These are phyloP conservation scores for Pisolithus tinctorius DNA, from an alignment of 768 basidiomycete genomes.

Conservation along the genomic window DNA sequence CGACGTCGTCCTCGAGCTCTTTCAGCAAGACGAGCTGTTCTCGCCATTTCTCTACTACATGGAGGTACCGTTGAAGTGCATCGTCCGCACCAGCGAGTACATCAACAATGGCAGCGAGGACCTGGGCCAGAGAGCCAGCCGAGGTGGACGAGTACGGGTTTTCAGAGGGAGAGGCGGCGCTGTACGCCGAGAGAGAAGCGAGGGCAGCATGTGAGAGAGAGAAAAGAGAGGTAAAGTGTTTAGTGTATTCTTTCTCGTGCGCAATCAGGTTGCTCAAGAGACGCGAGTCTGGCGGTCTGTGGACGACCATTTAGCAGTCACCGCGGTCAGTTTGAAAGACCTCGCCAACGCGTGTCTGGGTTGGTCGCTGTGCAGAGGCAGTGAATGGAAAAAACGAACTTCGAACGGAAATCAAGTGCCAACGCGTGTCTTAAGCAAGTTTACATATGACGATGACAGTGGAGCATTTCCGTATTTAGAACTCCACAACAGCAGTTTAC, in stretches of 20 bases:
- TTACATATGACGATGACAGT: too few species aligned
- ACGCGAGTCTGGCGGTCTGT: constrained; percentile 66
- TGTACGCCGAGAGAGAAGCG: constrained; percentile 66
- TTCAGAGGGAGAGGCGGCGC: constrained; percentile 55
- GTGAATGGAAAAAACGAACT: too few species aligned
- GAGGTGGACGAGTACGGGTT: constrained; percentile 36
- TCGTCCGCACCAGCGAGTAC: constrained; percentile 60
- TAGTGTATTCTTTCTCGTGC: constrained; percentile 67
- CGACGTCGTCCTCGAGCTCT: constrained; percentile 66
- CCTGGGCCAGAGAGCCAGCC: constrained; percentile 7
- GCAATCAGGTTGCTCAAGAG: constrained; percentile 61
- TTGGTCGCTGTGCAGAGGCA: too few species aligned
- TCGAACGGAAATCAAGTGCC: too few species aligned
- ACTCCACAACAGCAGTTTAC: too few species aligned
- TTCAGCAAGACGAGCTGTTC: constrained; percentile 55
- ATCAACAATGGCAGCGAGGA: constrained; percentile 40
- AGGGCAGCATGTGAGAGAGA: constrained; percentile 54
- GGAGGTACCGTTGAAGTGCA: constrained; percentile 55
- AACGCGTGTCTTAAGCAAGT: too few species aligned
- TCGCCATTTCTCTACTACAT: constrained; percentile 59
- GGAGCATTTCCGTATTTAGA: too few species aligned
- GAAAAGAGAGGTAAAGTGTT: constrained; percentile 51
- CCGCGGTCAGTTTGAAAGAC: too few species aligned
- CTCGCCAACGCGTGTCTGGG: too few species aligned
- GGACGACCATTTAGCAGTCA: constrained; percentile 30